phyloP scores from a whole-genome alignment of 140 eudicot genomes.

The Stevia rebaudiana region DNA sequence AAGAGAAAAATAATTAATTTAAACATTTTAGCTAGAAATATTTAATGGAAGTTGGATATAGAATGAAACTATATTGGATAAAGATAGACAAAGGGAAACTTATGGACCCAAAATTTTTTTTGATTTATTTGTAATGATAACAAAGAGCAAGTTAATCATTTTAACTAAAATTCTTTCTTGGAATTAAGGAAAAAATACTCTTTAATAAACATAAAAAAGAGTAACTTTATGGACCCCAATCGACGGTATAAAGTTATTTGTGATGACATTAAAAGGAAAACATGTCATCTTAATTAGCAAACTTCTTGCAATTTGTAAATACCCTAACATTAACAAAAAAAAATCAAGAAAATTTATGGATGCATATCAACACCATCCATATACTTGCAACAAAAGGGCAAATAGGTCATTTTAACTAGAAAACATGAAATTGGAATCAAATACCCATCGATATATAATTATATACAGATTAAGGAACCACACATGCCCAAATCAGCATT shows the following conservation, averaged over 20 bases:
- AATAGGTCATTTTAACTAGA: background rate
- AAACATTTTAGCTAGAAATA: background rate
- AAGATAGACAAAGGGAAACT: background rate
- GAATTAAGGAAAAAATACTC: background rate
- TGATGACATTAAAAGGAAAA: background rate
- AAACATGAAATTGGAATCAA: background rate
- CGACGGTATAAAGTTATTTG: background rate
- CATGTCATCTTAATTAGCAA: background rate
- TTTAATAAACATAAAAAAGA: background rate
- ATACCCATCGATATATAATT: background rate
- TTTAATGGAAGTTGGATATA: background rate
- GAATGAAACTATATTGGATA: background rate
- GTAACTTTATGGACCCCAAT: background rate
- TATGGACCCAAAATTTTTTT: background rate
- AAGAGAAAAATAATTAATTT: too few relatives aligned
- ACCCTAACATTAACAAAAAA: background rate
- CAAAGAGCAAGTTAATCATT: background rate
- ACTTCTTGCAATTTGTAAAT: background rate
- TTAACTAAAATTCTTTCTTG: background rate
- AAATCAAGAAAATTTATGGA: background rate
- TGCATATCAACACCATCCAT: background rate
- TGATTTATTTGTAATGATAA: background rate
- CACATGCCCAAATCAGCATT: background rate
- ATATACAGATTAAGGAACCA: background rate
- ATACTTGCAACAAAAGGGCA: background rate